Evolutionary conservation across 1,284 basidiomycete genomes (phyloP).

Genomic region (Malassezia restricta): DNA sequence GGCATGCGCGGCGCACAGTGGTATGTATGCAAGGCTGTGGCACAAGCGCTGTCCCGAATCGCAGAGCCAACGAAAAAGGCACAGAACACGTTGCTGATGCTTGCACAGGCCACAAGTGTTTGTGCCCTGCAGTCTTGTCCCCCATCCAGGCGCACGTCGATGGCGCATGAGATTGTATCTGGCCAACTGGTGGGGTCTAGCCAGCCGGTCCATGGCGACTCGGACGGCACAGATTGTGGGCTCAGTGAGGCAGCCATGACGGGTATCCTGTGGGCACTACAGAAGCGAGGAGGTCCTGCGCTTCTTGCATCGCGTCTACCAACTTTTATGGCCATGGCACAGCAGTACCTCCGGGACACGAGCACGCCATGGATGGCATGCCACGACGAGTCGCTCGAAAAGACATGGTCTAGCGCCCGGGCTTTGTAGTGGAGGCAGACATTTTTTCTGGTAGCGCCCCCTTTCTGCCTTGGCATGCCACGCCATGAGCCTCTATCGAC

Average conservation of each 20-base stretch:
- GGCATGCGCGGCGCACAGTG: constrained; percentile 7
- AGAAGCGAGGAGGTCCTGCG: neutral
- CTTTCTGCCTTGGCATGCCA: neutral
- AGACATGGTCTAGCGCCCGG: constrained; percentile 4
- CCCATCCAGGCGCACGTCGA: neutral
- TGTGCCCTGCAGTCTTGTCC: neutral
- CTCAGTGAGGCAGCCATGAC: neutral
- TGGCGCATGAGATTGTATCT: neutral
- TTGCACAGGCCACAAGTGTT: constrained; percentile 1
- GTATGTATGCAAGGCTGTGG: neutral
- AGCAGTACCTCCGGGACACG: neutral
- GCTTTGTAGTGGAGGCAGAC: constrained; percentile 7
- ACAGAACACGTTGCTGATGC: neutral
- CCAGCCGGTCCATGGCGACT: no score
- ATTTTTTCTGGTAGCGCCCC: neutral
- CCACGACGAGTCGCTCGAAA: constrained; percentile 2
- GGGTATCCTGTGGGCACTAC: neutral
- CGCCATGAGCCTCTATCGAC: constrained; percentile 24
- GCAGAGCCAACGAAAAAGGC: neutral
- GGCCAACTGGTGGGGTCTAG: neutral
- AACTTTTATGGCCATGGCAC: neutral
- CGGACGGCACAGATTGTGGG: neutral
- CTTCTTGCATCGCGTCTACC: neutral
- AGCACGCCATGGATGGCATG: neutral
- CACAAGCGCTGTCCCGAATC: neutral